Evolutionary conservation across 768 basidiomycete genomes (phyloP).

Genomic region (Rhodotorula taiwanensis): DNA sequence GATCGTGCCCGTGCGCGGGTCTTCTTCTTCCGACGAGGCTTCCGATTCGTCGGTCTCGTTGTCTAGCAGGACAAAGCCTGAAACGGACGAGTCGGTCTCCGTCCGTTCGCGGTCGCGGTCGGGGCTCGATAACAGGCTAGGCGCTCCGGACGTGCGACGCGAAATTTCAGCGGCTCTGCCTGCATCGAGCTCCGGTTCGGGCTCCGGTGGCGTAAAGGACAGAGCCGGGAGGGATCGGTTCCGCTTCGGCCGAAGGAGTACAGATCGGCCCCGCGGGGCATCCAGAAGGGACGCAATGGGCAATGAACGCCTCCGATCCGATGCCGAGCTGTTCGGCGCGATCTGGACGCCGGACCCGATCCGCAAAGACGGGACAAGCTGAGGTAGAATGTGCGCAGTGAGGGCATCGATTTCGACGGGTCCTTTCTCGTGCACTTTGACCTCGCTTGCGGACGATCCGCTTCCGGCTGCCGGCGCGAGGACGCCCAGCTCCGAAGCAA

Average conservation of each 20-base stretch:
- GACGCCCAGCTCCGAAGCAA: background rate
- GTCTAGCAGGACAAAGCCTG: constrained; percentile 8
- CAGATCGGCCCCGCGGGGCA: background rate
- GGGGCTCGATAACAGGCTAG: too few relatives aligned
- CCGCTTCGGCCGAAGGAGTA: background rate
- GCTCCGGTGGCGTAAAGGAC: too few relatives aligned
- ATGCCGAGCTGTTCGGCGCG: background rate
- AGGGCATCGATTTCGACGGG: constrained; percentile 26
- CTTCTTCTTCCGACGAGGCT: constrained; percentile 5
- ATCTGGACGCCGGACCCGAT: constrained; percentile 6
- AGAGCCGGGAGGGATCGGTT: background rate
- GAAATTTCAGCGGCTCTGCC: too few relatives aligned
- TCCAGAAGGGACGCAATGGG: background rate
- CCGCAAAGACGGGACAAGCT: constrained; percentile 23
- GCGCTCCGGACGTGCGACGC: too few relatives aligned
- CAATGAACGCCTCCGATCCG: constrained; percentile 11
- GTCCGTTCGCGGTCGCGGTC: too few relatives aligned
- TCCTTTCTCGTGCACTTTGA: too few relatives aligned
- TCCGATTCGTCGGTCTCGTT: constrained; percentile 2
- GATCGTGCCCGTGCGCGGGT: constrained; percentile 16
- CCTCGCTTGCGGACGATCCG: too few relatives aligned
- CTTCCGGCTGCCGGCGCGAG: background rate
- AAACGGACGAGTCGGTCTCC: background rate
- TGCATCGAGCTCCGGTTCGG: too few relatives aligned
- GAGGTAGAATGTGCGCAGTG: constrained; percentile 23